A percentile compares a stretch with the other conserved stretches of the same genome.
Evolutionary conservation across 106 monocot genomes (phyloP).

Genomic region (Apostasia shenzhenica): DNA sequence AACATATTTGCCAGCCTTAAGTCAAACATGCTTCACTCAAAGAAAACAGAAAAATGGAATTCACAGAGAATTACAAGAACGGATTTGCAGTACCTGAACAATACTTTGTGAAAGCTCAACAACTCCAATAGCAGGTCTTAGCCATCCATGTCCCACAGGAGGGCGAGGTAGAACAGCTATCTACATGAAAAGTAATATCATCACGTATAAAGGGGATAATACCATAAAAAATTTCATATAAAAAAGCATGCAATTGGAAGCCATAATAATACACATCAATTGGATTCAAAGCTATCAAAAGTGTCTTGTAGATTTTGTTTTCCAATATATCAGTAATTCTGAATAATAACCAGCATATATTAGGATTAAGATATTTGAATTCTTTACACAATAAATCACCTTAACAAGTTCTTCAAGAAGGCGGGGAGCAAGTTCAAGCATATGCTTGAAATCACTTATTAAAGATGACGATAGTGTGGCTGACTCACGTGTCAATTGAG

Average conservation of each 20-base stretch:
- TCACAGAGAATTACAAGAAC: too few species aligned
- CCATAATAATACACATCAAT: neutral
- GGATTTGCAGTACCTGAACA: slow-evolving; percentile 50
- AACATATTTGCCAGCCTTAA: too few species aligned
- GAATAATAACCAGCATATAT: too few species aligned
- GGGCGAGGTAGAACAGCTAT: slow-evolving; percentile 78
- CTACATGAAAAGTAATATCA: slow-evolving; percentile 25
- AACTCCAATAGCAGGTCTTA: slow-evolving; percentile 87
- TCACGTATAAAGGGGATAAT: neutral
- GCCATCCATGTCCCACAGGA: slow-evolving; percentile 82
- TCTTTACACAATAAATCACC: slow-evolving; percentile 15
- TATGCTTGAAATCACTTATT: slow-evolving; percentile 58
- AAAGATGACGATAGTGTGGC: slow-evolving; percentile 37
- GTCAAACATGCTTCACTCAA: too few species aligned
- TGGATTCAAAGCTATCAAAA: neutral
- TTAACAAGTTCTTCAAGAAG: slow-evolving; percentile 81
- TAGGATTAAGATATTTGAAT: too few species aligned
- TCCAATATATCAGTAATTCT: too few species aligned
- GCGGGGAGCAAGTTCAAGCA: slow-evolving; percentile 82
- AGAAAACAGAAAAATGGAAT: too few species aligned
- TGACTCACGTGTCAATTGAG: slow-evolving; percentile 66
- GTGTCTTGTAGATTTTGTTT: too few species aligned
- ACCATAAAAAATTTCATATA: neutral
- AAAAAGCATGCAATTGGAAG: neutral
- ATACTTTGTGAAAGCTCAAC: slow-evolving; percentile 94